A percentile compares a stretch with the other conserved stretches of the same genome.
Evolutionary conservation across 768 basidiomycete species (phyloP).

Genomic region (Exidia glandulosa): DNA sequence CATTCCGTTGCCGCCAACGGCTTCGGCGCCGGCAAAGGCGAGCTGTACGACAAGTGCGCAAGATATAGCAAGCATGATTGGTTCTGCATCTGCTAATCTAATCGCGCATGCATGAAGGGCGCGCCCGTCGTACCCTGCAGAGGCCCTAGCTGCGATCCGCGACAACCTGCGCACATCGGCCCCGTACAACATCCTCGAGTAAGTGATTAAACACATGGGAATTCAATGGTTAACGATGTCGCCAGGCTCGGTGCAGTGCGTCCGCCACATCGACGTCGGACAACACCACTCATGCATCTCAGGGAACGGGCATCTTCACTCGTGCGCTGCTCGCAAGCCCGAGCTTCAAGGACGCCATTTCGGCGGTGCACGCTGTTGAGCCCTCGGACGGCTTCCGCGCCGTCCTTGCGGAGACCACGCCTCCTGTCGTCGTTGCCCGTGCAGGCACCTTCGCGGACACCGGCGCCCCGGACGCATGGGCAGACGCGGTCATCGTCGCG

Average conservation of each 20-base stretch:
- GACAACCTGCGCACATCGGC: constrained; percentile 25
- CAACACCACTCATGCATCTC: background rate
- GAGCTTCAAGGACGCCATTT: constrained; percentile 39
- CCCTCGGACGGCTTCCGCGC: constrained; percentile 61
- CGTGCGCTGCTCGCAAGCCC: constrained; percentile 62
- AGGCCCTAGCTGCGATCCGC: constrained; percentile 51
- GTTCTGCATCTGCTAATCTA: background rate
- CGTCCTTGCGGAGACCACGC: constrained; percentile 12
- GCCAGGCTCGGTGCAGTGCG: background rate
- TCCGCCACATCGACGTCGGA: background rate
- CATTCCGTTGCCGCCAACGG: constrained; percentile 62
- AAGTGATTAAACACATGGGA: constrained; percentile 12
- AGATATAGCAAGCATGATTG: background rate
- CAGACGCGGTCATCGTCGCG: constrained; percentile 68
- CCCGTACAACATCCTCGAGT: constrained; percentile 63
- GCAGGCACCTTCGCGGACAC: constrained; percentile 66
- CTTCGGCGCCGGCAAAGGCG: constrained; percentile 74
- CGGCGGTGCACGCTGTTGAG: constrained; percentile 58
- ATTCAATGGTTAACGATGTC: background rate
- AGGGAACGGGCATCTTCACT: constrained; percentile 83
- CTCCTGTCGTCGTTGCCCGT: constrained; percentile 39
- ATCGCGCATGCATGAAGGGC: constrained; percentile 49
- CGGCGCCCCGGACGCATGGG: constrained; percentile 52
- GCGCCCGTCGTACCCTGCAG: constrained; percentile 71
- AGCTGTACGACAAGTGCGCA: constrained; percentile 61